Evolutionary conservation across 345 rosid genomes (phyloP).

Genomic region (Moricandia arvensis): DNA sequence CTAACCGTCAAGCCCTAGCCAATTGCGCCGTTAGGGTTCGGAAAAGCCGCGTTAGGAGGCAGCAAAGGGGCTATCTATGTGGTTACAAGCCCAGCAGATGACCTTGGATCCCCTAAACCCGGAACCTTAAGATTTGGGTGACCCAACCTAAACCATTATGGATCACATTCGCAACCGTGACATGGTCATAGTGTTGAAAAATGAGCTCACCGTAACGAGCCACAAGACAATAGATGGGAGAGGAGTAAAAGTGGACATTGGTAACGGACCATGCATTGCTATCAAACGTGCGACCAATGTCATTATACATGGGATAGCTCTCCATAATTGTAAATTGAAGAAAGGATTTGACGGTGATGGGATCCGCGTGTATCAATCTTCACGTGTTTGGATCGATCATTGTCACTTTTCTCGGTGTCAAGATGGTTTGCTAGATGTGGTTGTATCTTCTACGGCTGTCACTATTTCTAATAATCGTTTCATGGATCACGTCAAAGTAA

Average conservation of each 20-base stretch:
- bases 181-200: slow-evolving; percentile 64
- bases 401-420: slow-evolving; percentile 52
- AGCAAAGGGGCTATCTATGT: slow-evolving; percentile 60
- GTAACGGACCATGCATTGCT: slow-evolving; percentile 65
- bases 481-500: slow-evolving; percentile 62
- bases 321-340: slow-evolving; percentile 54
- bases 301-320: slow-evolving; percentile 72
- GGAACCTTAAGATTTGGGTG: slow-evolving; percentile 67
- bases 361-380: slow-evolving; percentile 52
- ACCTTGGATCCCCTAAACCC: slow-evolving; percentile 53
- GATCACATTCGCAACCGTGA: slow-evolving; percentile 66
- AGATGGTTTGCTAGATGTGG: slow-evolving; percentile 77
- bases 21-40: slow-evolving; percentile 73
- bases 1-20: slow-evolving; percentile 65
- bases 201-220: slow-evolving; percentile 65
- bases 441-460: slow-evolving; percentile 62
- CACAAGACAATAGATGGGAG: slow-evolving; percentile 85
- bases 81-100: slow-evolving; percentile 55
- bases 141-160: slow-evolving; percentile 63
- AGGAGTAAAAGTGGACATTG: slow-evolving; percentile 71
- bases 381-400: slow-evolving; percentile 80
- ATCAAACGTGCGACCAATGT: slow-evolving; percentile 56
- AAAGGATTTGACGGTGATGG: slow-evolving; percentile 65
- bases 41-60: slow-evolving; percentile 65
- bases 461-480: slow-evolving; percentile 75